A percentile compares a stretch with the other conserved stretches of the same genome.
phyloP scores from a whole-genome alignment of 2,329 filamentous ascomycete genomes.

The Pseudogymnoascus sp. region DNA sequence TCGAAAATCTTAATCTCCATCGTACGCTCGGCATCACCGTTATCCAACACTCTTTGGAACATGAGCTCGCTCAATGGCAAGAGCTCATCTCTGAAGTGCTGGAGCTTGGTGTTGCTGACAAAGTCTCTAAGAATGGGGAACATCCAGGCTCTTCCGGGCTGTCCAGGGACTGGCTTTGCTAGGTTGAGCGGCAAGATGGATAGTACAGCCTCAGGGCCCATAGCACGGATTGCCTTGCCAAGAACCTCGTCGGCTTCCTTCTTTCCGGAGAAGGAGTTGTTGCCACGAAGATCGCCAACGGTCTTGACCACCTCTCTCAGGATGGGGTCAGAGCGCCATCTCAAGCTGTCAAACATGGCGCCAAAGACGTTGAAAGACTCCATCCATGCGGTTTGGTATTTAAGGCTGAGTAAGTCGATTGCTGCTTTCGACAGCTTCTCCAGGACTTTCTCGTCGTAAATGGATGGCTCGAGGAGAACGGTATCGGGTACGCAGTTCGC shows the following conservation, averaged over 20 bases:
- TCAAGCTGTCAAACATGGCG: constrained; percentile 78
- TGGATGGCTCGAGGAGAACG: constrained; percentile 79
- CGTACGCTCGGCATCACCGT: constrained; percentile 76
- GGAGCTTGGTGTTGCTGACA: constrained; percentile 79
- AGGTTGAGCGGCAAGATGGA: constrained; percentile 82
- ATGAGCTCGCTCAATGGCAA: constrained; percentile 84
- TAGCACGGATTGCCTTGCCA: constrained; percentile 77
- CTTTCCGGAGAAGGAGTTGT: constrained; percentile 84
- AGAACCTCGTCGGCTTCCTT: constrained; percentile 91
- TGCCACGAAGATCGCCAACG: constrained; percentile 80
- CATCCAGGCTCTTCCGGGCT: constrained; percentile 88
- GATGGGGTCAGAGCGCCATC: constrained; percentile 78
- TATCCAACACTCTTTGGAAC: constrained; percentile 81
- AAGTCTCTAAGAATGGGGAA: constrained; percentile 85
- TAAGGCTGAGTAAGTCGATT: constrained; percentile 72
- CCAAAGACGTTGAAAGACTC: constrained; percentile 87
- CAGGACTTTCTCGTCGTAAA: constrained; percentile 85
- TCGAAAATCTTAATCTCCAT: constrained; percentile 98
- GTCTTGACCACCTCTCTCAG: constrained; percentile 68
- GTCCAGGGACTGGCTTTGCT: constrained; percentile 64
- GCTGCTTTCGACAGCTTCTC: constrained; percentile 72
- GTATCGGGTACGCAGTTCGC: constrained; percentile 80
- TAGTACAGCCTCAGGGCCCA: constrained; percentile 82
- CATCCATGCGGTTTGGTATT: constrained; percentile 90
- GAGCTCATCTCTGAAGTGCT: constrained; percentile 79